Evolutionary conservation across 2,329 filamentous ascomycete genomes (phyloP), one percentile per base, ranked within the genome.

Genomic region (Pestalotiopsis sp.): DNA sequence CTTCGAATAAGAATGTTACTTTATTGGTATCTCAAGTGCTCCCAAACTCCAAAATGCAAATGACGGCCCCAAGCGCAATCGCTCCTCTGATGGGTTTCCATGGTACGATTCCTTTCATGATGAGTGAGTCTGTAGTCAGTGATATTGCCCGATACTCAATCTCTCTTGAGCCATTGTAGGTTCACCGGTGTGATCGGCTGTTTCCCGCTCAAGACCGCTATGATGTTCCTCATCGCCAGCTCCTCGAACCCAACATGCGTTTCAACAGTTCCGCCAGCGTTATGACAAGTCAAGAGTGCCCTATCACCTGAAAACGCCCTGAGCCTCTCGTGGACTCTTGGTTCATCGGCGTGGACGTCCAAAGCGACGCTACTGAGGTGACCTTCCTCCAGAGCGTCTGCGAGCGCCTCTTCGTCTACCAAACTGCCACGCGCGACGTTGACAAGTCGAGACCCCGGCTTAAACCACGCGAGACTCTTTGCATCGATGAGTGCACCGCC

Each of bases 241-340:
- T 87, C 85, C 81, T 92, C 90, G 72, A 92, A 91, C 3, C 87
- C 89, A n/a, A 86, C 76, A 73, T 90, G 88, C 70, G 90, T 90
- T 76, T 91, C 89, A 14, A 91, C 83, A 45, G 89, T 91, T 3
- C 89, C 89, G 0, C 90, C 90, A 1, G 90, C 90, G 71, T 91
- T 91, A 75, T 92, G 91, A 66, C 88, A 88, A n/a, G 90, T 88
- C 67, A 92, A 76, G 80, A 90, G 84, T 0, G 87, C 87, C 70
- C 84, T 84, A 6, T 75, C 74, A 0, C 76, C 77, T 0, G 81
- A 81, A 56, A 86, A 73, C 39, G 74, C 77, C 70, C 78, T 57
- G 68, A 91, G 75, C 27, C 82, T 79, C 38, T 80, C 75, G 73
- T 87, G 82, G 1, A 90, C 82, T 52, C 78, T 69, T 3, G 90